phyloP scores from a whole-genome alignment of 192 early-diverging fungal species.

The Backusella circina region DNA sequence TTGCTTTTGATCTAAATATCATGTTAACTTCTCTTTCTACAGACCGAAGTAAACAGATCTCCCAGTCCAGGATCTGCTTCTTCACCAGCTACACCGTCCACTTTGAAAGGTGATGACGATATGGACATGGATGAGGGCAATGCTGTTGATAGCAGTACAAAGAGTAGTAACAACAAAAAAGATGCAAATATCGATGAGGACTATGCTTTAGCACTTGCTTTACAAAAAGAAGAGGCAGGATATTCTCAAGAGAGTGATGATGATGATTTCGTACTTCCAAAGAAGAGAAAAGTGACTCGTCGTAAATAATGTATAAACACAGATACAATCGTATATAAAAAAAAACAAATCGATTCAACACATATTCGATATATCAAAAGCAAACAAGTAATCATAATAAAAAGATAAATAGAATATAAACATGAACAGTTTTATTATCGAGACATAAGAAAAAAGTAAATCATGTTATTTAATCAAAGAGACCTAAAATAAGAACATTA shows the following conservation, averaged over 20 bases:
- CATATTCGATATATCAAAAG: not conserved
- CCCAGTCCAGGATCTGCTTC: conserved; percentile 1
- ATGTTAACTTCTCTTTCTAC: not conserved
- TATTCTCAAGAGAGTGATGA: conserved; percentile 10
- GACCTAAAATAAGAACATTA: conserved; percentile 6
- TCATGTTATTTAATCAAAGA: conserved; percentile 22
- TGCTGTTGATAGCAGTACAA: not conserved
- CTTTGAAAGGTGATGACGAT: not conserved
- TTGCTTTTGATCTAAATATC: not conserved
- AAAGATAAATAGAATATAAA: not conserved
- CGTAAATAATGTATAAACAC: not conserved
- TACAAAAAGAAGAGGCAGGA: conserved; percentile 24
- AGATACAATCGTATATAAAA: not conserved
- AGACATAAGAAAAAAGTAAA: not conserved
- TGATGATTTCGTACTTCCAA: conserved; percentile 10
- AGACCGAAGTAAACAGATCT: not conserved
- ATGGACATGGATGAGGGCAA: not conserved
- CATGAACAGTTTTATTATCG: conserved; percentile 1
- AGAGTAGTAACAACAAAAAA: not conserved
- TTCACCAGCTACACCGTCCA: not conserved
- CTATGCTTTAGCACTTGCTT: conserved; percentile 19
- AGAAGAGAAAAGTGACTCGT: conserved; percentile 7
- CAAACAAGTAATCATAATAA: not conserved
- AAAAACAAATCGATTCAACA: not conserved
- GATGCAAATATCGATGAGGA: conserved; percentile 13